Evolutionary conservation across 2,329 filamentous ascomycete genomes (phyloP), one percentile per base, ranked within the genome.

Genomic region (Juglanconis juglandina): DNA sequence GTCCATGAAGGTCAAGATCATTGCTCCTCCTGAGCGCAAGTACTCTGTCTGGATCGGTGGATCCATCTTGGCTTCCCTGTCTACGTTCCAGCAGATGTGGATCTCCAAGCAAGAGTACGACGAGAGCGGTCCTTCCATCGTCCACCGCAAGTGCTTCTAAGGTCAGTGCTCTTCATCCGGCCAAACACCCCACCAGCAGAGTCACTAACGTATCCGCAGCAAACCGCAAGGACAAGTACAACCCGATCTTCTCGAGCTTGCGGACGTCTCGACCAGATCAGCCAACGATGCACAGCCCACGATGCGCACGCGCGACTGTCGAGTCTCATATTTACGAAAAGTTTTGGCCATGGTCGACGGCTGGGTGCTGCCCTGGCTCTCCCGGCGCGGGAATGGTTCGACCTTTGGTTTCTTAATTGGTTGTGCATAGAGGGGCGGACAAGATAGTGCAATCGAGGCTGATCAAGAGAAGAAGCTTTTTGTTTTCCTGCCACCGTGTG

Each of bases 41-140:
- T 99, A 99, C 92, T 98, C 95, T 68, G 95, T 99, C 87, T 99
- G 95, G 95, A 99, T 99, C 80, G 95, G 95, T 95, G 95, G 95
- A 88, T 99, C 95, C 81, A 99, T 99, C 84, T 84, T 99, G 76
- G 95, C 95, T 73, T 99, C 95, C 68, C 91, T 99, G 75, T 99
- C 95, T 72, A 99, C 95, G 81, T 99, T 99, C 94, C 95, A 99
- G 87, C 95, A 99, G 86, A 99, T 99, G 95, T 99, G 95, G 95
- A 98, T 99, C 89, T 99, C 95, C 75, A 99, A 99, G 92, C 95
- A 99, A 86, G 94, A 98, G 87, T 98, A 98, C 89, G 95, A 99
- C 86, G 95, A 98, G 92, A 95, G 90, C 81, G 94, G 94, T 83
- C 95, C 94, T 74, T 97, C 93, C 76, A 98, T 98, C 77, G 94